Base-by-base conservation (phyloP, 768 basidiomycete species). In the Cyclocybe cylindracea region DNA sequence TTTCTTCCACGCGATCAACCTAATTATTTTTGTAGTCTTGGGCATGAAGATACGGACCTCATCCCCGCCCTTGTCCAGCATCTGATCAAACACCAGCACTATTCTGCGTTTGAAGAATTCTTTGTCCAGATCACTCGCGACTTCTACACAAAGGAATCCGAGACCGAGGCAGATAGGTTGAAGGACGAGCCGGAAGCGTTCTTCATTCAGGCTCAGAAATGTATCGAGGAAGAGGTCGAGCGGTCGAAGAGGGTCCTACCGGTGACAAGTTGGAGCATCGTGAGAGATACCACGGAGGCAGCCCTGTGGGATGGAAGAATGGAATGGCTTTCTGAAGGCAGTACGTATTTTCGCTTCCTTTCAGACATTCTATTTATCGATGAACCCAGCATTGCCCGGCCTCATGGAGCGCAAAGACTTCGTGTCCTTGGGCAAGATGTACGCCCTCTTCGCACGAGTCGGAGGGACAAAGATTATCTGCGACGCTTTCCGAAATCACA, bases 391-490 rank as follows among this genome's bases (percentile, higher is more conserved):
- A 39, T 59, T 90, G 29, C 72, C 78, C 2, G 63, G 69, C 0
- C 78, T 84, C 48, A 76, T 89, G 67, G 70, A 76, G 3, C 67
- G 61, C 9, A 75, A 73, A 55, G 74, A 81, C 10, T 69, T 73
- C 14, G 63, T 64, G 0, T 49, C 51, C 2, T 34, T 66, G 41
- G 39, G 44, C 13, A 36, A 51, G 10, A 79, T 93, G 73, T 88
- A 91, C 63, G 60, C 64, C 1, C 71, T 87, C 5, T 89, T 92
- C 53, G 65, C 72, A 1, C 77, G 85, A 5, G 83, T 91, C 0
- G 71, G 73, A 24, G 78, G 78, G 0, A 65, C 80, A 33, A 78
- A 79, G 48, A 67, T 75, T 2, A 72, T 94, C 1, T 76, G 80
- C 47, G 68, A 67, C 2, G 81, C 86, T 7, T 91, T 91, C 70